Conservation (phyloP, 495 filamentous ascomycete genomes). For the Neurospora hispaniola region DNA sequence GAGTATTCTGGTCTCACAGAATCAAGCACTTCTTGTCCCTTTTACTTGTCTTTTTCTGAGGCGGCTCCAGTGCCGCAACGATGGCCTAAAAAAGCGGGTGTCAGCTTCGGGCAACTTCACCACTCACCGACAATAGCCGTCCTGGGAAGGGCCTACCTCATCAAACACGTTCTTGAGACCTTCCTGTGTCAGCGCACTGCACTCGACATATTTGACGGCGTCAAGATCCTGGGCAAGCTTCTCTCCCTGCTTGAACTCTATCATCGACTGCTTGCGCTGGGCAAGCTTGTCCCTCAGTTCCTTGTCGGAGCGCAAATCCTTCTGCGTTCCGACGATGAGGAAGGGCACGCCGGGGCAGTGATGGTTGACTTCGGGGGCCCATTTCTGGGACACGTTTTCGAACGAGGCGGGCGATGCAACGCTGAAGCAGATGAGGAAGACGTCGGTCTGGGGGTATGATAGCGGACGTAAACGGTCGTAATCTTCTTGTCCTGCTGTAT, state of each 20-base stretch:
- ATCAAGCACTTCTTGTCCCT: conserved; percentile 40
- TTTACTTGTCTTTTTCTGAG: conserved; percentile 51
- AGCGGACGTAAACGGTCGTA: conserved; percentile 94
- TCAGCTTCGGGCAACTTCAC: neutral
- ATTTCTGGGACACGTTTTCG: conserved; percentile 98
- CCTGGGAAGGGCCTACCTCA: conserved; percentile 54
- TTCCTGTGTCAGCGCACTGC: conserved; percentile 93
- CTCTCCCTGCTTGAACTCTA: conserved; percentile 48
- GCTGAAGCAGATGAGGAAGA: conserved; percentile 97
- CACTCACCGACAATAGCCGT: neutral
- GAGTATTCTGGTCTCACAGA: conserved; percentile 27
- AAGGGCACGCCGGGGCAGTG: conserved; percentile 97
- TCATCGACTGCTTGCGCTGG: conserved; percentile 73
- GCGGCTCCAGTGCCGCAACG: conserved; percentile 81
- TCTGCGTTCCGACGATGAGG: conserved; percentile 95
- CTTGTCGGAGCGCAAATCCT: conserved; percentile 88
- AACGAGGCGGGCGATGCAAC: conserved; percentile 98
- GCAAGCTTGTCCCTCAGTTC: conserved; percentile 80
- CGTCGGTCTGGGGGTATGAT: conserved; percentile 96
- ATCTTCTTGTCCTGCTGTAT: conserved; percentile 98
- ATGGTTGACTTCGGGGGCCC: conserved; percentile 97
- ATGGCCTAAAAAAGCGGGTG: conserved; percentile 51
- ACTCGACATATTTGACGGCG: conserved; percentile 97
- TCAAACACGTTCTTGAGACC: conserved; percentile 99
- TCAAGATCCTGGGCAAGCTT: conserved; percentile 91